Base-by-base conservation (phyloP, 2,329 filamentous ascomycete species). In the Aschersonia sp. region DNA sequence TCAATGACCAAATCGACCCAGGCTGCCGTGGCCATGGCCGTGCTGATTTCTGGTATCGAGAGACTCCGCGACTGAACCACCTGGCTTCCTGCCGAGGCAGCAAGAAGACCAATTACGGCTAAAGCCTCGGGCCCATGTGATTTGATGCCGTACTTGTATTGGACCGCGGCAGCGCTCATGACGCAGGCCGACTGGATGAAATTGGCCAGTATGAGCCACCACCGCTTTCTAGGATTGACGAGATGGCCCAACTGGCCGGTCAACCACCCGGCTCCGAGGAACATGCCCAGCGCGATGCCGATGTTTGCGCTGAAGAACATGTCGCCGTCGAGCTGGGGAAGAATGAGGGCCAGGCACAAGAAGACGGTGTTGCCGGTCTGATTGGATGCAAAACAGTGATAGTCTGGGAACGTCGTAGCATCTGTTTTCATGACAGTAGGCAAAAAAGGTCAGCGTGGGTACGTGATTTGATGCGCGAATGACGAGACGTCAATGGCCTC, bases 321-420 rank as follows among this genome's bases (percentile, higher is more conserved):
- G 22, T 70, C 63, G 43, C 67, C 65, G 52, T 71, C 62, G 49
- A 72, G 59, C 37, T 69, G 56, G 7, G 74, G 71, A 32, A 73
- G 54, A 37, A 73, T 62, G 48, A 79, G 64, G 32, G 74, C 75
- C 9, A 74, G 56, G 49, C 69, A 63, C 7, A 81, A 66, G 54
- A 82, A 73, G 45, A 81, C 71, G 2, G 77, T 80, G 61, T 81
- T 82, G 49, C 79, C 78, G 0, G 78, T 82, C 56, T 82, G 77
- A 58, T 81, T 81, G 32, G 76, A 79, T 11, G 74, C 73, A 58
- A 81, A 80, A 56, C 74, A 79, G 59, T 72, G 70, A 59, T 75
- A 81, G 56, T 79, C 74, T 29, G 73, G 73, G 56, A 78, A 81
- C 2, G 76, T 71, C 22, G 74, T 70, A 45, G 76, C 75, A 61